Base-by-base conservation (phyloP, 306 rosid species). In the Fragaria ananassa region DNA sequence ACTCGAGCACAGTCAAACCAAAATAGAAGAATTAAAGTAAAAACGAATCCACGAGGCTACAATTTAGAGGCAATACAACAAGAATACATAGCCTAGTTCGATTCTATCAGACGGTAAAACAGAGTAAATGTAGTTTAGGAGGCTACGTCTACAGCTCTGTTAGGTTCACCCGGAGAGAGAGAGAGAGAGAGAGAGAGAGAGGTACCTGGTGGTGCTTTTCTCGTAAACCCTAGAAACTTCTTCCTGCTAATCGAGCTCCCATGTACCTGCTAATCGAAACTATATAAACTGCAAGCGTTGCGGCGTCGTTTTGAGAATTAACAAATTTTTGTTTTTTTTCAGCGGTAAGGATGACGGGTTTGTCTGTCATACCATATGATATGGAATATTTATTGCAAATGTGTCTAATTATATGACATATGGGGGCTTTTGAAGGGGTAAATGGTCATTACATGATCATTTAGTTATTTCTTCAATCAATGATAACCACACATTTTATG, bases 171-270 rank as follows among this genome's bases (percentile, higher is more conserved):
- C 5, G 56, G 35, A 23, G 70, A 18, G 68, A 44, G 49, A 39
- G 69, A 29, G 31, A 29, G 31, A 29, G 31, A 29, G 31, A 29
- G 31, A 29, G 35, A 31, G 35, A 31, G 0, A 44, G 70, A 18
- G 13, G 8, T 57, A 79, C 82, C 74, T 0, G 45, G 78, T 12
- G 21, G 47, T 29, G 47, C 15, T 42, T 44, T 62, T 42, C 71
- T 6, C 42, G 14, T 27, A 64, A 79, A 79, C 82, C 78, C 81
- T 78, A 71, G 47, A 45, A 53, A 61, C 75, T 69, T 61, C 60
- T 47, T 60, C 81, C 23, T 45, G 14, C n/a, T 19, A 10, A 35
- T 41, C 8, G 64, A 39, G 49, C 19, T 72, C 49, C 35, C 35
- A 31, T 31, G 35, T 31, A 31, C 35, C 35, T 31, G 35, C 35